Conservation (phyloP, 2,329 filamentous ascomycete genomes). For the Venturia asperata region DNA sequence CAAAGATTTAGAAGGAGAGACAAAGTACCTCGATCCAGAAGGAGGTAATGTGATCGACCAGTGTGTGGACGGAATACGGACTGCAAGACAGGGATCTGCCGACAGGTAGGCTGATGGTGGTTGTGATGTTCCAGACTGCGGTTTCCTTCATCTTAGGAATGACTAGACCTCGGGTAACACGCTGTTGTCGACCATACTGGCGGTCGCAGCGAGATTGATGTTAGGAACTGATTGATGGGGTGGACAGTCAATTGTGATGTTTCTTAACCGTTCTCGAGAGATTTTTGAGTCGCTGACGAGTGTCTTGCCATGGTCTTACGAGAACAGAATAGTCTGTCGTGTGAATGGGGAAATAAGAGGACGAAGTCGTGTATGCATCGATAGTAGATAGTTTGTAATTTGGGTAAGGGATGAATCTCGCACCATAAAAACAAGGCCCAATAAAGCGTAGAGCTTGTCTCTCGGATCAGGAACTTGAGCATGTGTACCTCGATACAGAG, state of each 20-base stretch:
- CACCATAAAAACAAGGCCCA: too few relatives aligned
- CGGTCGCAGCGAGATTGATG: neutral
- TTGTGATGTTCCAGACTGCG: neutral
- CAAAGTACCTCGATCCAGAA: neutral
- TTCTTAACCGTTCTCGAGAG: neutral
- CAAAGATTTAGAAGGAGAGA: neutral
- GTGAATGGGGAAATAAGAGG: too few relatives aligned
- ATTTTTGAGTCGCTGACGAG: neutral
- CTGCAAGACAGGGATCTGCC: neutral
- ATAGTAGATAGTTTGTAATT: too few relatives aligned
- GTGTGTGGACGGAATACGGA: neutral
- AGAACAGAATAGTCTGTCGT: too few relatives aligned
- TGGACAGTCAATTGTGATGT: neutral
- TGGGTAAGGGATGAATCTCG: too few relatives aligned
- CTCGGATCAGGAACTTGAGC: too few relatives aligned
- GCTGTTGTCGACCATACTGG: neutral
- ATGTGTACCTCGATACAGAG: too few relatives aligned
- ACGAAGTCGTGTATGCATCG: too few relatives aligned
- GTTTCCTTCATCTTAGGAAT: neutral
- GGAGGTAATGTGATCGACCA: neutral
- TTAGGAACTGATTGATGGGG: neutral
- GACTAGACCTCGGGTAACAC: neutral
- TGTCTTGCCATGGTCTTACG: too few relatives aligned
- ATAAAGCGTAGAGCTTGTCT: too few relatives aligned
- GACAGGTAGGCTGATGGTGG: neutral